Base-by-base conservation (phyloP, 768 basidiomycete species). In the Collybia sp. region DNA sequence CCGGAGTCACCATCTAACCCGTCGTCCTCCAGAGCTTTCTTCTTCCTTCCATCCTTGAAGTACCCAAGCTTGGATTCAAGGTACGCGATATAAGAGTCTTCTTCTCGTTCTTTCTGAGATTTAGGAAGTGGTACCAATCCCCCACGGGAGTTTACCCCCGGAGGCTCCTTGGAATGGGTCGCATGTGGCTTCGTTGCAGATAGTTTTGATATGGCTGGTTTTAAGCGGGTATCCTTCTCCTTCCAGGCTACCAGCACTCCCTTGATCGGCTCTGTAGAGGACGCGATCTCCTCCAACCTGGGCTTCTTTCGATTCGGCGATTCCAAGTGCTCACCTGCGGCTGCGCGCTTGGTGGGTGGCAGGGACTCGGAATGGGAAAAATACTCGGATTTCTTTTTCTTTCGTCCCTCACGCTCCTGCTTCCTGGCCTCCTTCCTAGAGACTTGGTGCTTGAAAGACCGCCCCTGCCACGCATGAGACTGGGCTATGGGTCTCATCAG, bases 41-140 rank as follows among this genome's bases (percentile, higher is more conserved):
- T 74, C 51, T 75, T 73, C 43, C 69, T 66, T 46, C 70, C 63
- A 38, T 67, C 58, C 47, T 74, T 67, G 31, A 62, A 42, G 54
- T 83, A 71, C 2, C 88, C 83, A 13, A 96, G 75, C 61, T 83
- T 85, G 0, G 75, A 70, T 62, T 97, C 94, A 10, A 96, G 67
- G 65, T 87, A 83, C 0, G 82, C 75, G 37, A 97, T 96, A 58
- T 94, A 91, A 0, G 76, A 75, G 56, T 94, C 93, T 54, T 98
- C 94, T 30, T 85, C 76, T 25, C 71, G 64, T 49, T 89, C 78
- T 46, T 67, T 65, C 8, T 30, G 59, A 68, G 5, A 63, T 63
- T 18, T 62, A 68, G 18, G 66, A 53, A 9, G 43, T 36, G 19
- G 43, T 43, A 45, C 36, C 52, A 44, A 0, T 54, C 56, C 3